Conservation (phyloP, 345 rosid genomes). For the Odontarrhena argentea region DNA sequence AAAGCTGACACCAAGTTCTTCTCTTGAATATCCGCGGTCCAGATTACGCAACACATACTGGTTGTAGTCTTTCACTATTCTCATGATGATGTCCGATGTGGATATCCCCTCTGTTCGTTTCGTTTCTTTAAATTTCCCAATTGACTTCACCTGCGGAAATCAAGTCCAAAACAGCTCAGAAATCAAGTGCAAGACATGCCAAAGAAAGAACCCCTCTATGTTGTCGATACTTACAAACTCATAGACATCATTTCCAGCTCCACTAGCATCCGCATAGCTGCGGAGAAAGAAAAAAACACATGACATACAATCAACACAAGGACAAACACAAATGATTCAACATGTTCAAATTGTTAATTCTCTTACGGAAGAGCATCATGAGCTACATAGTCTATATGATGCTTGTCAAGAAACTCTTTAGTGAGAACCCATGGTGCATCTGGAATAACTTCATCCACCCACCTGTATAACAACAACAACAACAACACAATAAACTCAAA, state of each 20-base stretch:
- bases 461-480: slow-evolving; percentile 40
- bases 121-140: slow-evolving; percentile 69
- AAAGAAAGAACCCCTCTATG: neutral
- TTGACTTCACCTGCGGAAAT: slow-evolving; percentile 48
- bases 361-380: slow-evolving; percentile 71
- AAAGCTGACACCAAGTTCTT: slow-evolving; percentile 70
- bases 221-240: slow-evolving; percentile 59
- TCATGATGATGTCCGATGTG: slow-evolving; percentile 71
- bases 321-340: neutral
- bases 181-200: neutral
- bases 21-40: slow-evolving; percentile 70
- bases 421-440: slow-evolving; percentile 80
- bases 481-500: neutral
- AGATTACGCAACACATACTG: slow-evolving; percentile 71
- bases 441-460: slow-evolving; percentile 80
- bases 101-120: slow-evolving; percentile 75
- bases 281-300: neutral
- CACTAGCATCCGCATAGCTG: slow-evolving; percentile 77
- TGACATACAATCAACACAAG: neutral
- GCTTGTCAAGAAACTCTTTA: slow-evolving; percentile 64
- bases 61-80: slow-evolving; percentile 73
- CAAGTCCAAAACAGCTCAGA: neutral
- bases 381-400: slow-evolving; percentile 67
- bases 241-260: slow-evolving; percentile 73
- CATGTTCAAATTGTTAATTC: neutral